A percentile compares a stretch with the other conserved stretches of the same genome.
Conservation (phyloP, 2,329 filamentous ascomycete species). For the Dissoconium aciculare region DNA sequence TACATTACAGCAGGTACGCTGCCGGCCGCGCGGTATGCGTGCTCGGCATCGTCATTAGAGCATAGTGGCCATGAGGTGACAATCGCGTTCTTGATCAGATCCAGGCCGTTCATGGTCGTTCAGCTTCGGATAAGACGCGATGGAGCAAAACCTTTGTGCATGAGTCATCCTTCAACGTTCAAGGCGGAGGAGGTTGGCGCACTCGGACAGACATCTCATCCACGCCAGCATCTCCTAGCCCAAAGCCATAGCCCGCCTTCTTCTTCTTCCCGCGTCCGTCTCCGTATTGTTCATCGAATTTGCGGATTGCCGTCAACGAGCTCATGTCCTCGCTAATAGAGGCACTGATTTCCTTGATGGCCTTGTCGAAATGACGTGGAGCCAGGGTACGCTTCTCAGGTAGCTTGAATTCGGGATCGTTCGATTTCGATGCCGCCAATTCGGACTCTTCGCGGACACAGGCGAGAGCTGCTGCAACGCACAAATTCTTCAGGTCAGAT, state of each 20-base stretch:
- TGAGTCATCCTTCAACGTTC: no score
- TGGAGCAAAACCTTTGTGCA: no score
- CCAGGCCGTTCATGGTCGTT: no score
- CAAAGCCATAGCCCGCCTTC: constrained; percentile 24
- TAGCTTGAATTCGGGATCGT: constrained; percentile 38
- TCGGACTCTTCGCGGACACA: constrained; percentile 61
- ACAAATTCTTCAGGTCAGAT: constrained; percentile 70
- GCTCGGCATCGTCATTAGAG: no score
- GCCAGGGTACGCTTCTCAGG: constrained; percentile 54
- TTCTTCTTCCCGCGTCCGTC: constrained; percentile 51
- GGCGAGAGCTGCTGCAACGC: constrained; percentile 63
- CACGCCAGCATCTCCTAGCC: constrained; percentile 10
- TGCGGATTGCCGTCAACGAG: constrained; percentile 68
- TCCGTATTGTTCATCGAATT: constrained; percentile 92
- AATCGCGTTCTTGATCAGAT: no score
- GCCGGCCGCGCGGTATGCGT: no score
- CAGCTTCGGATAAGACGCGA: no score
- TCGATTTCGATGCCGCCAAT: constrained; percentile 17
- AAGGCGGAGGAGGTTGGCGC: constrained; percentile 10
- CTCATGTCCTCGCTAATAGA: constrained; percentile 91
- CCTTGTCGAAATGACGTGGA: constrained; percentile 64
- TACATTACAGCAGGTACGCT: no score
- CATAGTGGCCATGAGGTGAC: no score
- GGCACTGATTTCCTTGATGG: constrained; percentile 74
- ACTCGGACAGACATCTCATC: constrained; percentile 22